Evolutionary conservation across 78 protist species (phyloP).

Genomic region (Planoprotostelium fungivorum): DNA sequence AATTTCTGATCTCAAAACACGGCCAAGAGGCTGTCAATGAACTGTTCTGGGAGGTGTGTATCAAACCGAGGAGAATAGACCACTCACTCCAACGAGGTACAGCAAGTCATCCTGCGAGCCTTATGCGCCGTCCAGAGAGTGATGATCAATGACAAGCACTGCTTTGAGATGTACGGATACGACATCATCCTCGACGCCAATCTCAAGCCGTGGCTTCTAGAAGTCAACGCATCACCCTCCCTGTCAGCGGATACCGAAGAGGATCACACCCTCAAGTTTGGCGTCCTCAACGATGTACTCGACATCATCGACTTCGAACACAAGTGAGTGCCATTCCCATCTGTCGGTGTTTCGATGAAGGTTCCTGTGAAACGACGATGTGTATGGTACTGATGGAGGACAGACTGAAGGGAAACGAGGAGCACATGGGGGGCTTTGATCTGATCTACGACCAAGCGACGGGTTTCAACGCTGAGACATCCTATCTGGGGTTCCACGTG

Average conservation of each 20-base stretch:
- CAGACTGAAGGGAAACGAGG: background rate
- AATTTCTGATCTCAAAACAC: conserved; percentile 29
- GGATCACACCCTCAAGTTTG: conserved; percentile 56
- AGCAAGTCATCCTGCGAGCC: conserved; percentile 30
- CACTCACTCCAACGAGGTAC: conserved; percentile 5
- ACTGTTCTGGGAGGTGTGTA: conserved; percentile 5
- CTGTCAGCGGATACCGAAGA: conserved; percentile 36
- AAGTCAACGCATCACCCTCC: conserved; percentile 54
- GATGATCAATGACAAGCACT: conserved; percentile 75
- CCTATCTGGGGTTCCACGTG: background rate
- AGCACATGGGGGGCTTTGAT: background rate
- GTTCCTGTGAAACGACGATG: background rate
- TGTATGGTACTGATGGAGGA: background rate
- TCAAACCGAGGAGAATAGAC: background rate
- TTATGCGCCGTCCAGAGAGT: conserved; percentile 72
- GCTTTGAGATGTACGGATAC: conserved; percentile 82
- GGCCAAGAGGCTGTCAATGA: conserved; percentile 26
- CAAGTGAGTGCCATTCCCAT: background rate
- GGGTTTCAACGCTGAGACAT: background rate
- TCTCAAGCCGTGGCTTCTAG: conserved; percentile 60
- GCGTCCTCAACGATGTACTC: conserved; percentile 57
- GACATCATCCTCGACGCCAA: conserved; percentile 59
- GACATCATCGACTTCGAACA: conserved; percentile 32
- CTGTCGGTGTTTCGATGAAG: too few species aligned
- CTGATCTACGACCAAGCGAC: background rate